Conservation (phyloP, 2,329 filamentous ascomycete species). For the Cryphonectria nitschkei region DNA sequence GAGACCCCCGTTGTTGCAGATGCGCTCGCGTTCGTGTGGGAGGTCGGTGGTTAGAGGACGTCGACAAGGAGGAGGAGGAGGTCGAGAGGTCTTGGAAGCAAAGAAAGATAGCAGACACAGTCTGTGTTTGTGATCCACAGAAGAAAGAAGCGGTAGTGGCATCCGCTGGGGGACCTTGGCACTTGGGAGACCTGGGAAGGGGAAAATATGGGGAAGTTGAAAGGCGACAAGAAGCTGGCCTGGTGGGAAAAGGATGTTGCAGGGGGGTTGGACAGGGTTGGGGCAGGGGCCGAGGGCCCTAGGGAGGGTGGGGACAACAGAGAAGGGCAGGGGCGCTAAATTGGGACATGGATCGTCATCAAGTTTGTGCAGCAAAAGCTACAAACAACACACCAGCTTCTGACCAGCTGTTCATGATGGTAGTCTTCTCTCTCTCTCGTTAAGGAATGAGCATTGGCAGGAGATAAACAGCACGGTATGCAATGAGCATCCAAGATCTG, state of each 20-base stretch:
- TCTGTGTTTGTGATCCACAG: conserved; percentile 16
- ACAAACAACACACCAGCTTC: conserved; percentile 9
- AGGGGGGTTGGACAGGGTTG: conserved; percentile 10
- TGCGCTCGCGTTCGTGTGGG: neutral
- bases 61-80: neutral
- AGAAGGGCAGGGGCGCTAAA: conserved; percentile 14
- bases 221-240: conserved; percentile 17
- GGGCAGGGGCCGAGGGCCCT: conserved; percentile 4
- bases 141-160: conserved; percentile 18
- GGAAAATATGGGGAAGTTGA: conserved; percentile 28
- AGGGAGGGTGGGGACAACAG: neutral
- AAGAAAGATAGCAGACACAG: neutral
- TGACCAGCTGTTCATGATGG: conserved; percentile 5
- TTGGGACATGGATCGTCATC: conserved; percentile 14
- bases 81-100: neutral
- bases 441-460: too few relatives aligned
- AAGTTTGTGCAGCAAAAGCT: conserved; percentile 10
- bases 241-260: conserved; percentile 22
- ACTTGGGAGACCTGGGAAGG: conserved; percentile 27
- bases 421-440: neutral
- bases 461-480: too few relatives aligned
- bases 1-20: conserved; percentile 10
- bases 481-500: neutral
- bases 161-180: conserved; percentile 21
- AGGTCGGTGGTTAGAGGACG: neutral